Conservation (phyloP, 768 basidiomycete species). For the Mycena galericulata region DNA sequence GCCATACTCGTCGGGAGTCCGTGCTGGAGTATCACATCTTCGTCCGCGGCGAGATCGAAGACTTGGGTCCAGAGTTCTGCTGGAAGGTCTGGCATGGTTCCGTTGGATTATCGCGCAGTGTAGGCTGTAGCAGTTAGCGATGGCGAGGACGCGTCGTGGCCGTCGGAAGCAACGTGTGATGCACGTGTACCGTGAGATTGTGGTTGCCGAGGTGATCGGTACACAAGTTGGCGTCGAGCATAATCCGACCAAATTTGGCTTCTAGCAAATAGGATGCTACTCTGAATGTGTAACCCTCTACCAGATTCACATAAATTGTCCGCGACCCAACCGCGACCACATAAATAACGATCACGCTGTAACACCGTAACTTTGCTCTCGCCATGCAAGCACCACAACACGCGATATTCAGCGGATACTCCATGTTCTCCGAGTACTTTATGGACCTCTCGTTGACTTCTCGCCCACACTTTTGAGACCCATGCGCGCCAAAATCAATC, state of each 20-base stretch:
- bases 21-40: conserved; percentile 74
- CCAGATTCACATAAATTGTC: too few relatives aligned
- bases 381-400: conserved; percentile 7
- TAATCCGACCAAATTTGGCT: too few relatives aligned
- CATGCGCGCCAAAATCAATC: not conserved
- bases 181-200: too few relatives aligned
- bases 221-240: too few relatives aligned
- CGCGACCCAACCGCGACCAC: too few relatives aligned
- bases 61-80: conserved; percentile 78
- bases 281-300: too few relatives aligned
- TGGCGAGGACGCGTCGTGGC: too few relatives aligned
- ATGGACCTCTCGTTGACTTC: conserved; percentile 5
- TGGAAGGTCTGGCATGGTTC: conserved; percentile 59
- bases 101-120: too few relatives aligned
- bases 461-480: conserved; percentile 3
- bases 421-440: conserved; percentile 5
- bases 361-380: not conserved
- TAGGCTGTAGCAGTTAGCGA: too few relatives aligned
- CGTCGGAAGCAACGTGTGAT: too few relatives aligned
- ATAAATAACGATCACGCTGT: conserved; percentile 1
- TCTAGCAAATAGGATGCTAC: too few relatives aligned
- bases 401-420: conserved; percentile 14
- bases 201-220: too few relatives aligned
- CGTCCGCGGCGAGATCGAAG: conserved; percentile 78
- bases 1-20: conserved; percentile 72